Base-by-base conservation (phyloP, 345 rosid species). In the Tarenaya hassleriana region DNA sequence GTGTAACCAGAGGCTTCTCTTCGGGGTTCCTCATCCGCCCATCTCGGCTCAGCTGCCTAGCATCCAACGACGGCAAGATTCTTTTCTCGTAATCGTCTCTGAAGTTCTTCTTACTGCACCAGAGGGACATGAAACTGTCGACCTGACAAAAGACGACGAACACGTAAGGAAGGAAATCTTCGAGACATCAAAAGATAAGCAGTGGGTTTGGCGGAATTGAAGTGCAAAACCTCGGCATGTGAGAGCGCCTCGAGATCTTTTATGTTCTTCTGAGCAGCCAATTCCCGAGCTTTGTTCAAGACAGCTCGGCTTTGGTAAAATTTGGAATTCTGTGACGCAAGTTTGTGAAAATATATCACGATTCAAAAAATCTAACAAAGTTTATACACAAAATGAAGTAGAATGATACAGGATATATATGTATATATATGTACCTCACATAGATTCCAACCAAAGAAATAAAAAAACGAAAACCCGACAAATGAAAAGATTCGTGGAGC, bases 21-120 rank as follows among this genome's bases (percentile, higher is more conserved):
- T 66, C 80, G 34, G 85, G 85, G 68, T 78, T 77, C 70, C 91
- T 80, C 3, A 76, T 77, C 21, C 95, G 74, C 43, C 89, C 95
- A 68, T 88, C 97, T 66, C 74, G 71, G 55, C 92, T 79, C 69
- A 88, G 24, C 58, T 73, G 80, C 37, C 95, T 78, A 24, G 47
- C 58, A 64, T 85, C 97, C 41, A 82, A 69, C 12, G 92, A 88
- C 19, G 69, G 34, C 71, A 81, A 63, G 50, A 80, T 49, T 61
- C 95, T 69, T 62, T 79, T 85, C 69, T 78, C 79, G 8, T 85
- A 88, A 62, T 88, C 95, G 34, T 88, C 94, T 77, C 97, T 78
- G 64, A 83, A 76, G 47, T 73, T 70, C 70, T 86, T 86, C 66
- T 69, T 67, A 19, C 58, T 63, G 54, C 63, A 65, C 99, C 99